Evolutionary conservation across 805 yeast species (phyloP), one percentile per base, ranked within the genome.

Genomic region (Teunomyces aglyptinius): DNA sequence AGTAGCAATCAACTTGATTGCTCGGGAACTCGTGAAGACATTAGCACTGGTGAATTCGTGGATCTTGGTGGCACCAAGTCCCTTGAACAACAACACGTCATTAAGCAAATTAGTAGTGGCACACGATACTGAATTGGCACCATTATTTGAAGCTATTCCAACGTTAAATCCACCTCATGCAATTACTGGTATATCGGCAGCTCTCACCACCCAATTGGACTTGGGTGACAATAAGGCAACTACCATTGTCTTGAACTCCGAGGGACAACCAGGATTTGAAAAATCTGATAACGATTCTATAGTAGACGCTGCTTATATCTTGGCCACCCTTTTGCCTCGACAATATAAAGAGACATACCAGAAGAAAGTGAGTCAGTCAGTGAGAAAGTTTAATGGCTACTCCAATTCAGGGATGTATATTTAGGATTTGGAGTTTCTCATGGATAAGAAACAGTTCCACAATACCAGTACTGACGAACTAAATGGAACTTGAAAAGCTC

Each of bases 361-460:
- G 24, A 51, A 52, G 40, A 43, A 43, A 16, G 55, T 61, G 34
- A 60, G 65, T 43, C 41, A 40, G 15, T 45, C 48, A 4, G 63
- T 60, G 43, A 48, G 65, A 29, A 55, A 54, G 51, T 48, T 59
- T 50, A 61, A 58, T 46, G 56, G 61, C 15, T 44, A 52, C 32
- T 57, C 58, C 32, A 61, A 59, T 26, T 58, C 65, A 1, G 65
- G 66, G 3, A 57, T 61, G 64, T 61, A 61, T 43, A 48, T 59
- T 8, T 58, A 39, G 11, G 42, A 15, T 11, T 45, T 56, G 5
- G 73, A 65, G 50, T 89, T 89, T 57, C 87, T 75, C 78, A 88
- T 81, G 0, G 96, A 89, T 42, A 92, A 70, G 68, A 86, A 91
- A 45, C 97, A 90, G 61, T 94, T 92, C 98, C 99, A 92, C 31